phyloP scores from a whole-genome alignment of 495 filamentous ascomycete species.

The Copromyces sp. region DNA sequence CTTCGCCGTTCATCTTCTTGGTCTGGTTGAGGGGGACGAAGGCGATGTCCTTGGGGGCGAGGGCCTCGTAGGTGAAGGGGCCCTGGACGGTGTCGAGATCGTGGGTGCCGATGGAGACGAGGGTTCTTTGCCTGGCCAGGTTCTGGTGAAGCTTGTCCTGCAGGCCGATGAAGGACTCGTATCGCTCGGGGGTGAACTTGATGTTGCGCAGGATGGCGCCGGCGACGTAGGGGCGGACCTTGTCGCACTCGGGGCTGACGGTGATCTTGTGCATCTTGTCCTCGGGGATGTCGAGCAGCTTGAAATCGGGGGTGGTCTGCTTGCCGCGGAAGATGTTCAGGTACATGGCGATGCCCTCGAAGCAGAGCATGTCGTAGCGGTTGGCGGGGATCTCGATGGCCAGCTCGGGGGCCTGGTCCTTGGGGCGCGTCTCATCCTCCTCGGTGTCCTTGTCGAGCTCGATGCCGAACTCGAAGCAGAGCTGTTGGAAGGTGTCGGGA shows the following conservation, averaged over 20 bases:
- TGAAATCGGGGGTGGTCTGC: constrained; percentile 64
- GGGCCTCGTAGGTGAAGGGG: constrained; percentile 93
- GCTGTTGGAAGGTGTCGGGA: constrained; percentile 85
- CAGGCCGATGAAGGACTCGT: constrained; percentile 94
- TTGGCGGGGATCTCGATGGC: constrained; percentile 99
- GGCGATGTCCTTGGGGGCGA: constrained; percentile 82
- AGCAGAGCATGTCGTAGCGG: constrained; percentile 97
- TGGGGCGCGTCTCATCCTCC: constrained; percentile 48
- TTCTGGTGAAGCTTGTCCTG: constrained; percentile 99
- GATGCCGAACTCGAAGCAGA: constrained; percentile 98
- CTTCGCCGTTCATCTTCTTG: constrained; percentile 72
- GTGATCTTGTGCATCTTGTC: constrained; percentile 70
- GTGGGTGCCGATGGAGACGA: constrained; percentile 95
- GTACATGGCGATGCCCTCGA: constrained; percentile 92
- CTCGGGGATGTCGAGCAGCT: constrained; percentile 55
- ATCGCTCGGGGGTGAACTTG: constrained; percentile 80
- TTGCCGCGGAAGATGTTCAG: constrained; percentile 87
- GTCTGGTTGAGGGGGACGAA: constrained; percentile 88
- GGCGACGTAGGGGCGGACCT: constrained; percentile 76
- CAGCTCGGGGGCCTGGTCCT: constrained; percentile 81
- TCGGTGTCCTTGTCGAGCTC: constrained; percentile 96
- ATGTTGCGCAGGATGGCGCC: constrained; percentile 80
- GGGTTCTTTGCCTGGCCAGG: constrained; percentile 79
- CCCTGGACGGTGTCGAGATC: constrained; percentile 89
- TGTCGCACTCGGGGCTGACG: constrained; percentile 66